These are phyloP conservation scores for Biscutella laevigata DNA, from an alignment of 441 rosid species.

Conservation along the genomic window DNA sequence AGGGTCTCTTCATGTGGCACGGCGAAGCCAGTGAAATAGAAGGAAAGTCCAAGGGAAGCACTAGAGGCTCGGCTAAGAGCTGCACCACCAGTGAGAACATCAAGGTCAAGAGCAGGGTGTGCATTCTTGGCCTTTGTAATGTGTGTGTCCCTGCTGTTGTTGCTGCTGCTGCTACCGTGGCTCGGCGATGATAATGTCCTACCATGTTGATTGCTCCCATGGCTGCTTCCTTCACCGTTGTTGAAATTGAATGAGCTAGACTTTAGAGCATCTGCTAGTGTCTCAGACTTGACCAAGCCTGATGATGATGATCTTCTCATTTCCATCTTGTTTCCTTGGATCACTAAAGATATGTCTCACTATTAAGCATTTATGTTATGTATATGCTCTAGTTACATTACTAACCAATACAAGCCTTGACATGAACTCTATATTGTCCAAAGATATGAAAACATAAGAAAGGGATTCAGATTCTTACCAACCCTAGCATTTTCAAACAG, in stretches of 20 bases:
- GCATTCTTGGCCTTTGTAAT: constrained; percentile 83
- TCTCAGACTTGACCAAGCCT: constrained; percentile 64
- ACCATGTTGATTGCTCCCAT: constrained; percentile 46
- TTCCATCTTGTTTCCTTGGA: constrained; percentile 13
- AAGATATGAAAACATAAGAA: too few relatives aligned
- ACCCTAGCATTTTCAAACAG: too few relatives aligned
- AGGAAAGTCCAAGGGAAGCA: constrained; percentile 82
- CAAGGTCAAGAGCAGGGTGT: constrained; percentile 57
- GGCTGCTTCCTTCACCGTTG: constrained; percentile 18
- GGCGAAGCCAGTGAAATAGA: constrained; percentile 83
- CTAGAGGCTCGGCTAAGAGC: constrained; percentile 93
- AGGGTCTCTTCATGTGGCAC: constrained; percentile 57
- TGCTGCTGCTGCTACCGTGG: constrained; percentile 31
- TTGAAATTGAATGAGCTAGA: constrained; percentile 36
- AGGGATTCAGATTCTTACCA: too few relatives aligned
- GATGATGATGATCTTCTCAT: constrained; percentile 40
- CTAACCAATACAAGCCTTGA: too few relatives aligned
- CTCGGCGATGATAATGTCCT: constrained; percentile 41
- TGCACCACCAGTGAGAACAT: constrained; percentile 57
- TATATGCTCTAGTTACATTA: too few relatives aligned
- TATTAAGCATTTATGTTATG: too few relatives aligned
- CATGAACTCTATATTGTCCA: too few relatives aligned
- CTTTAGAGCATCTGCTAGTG: constrained; percentile 47
- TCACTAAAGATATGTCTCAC: too few relatives aligned
- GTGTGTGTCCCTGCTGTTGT: constrained; percentile 40